Evolutionary conservation across 176 grass and related monocot genomes (phyloP).

Genomic region (barley (Hordeum vulgare)): DNA sequence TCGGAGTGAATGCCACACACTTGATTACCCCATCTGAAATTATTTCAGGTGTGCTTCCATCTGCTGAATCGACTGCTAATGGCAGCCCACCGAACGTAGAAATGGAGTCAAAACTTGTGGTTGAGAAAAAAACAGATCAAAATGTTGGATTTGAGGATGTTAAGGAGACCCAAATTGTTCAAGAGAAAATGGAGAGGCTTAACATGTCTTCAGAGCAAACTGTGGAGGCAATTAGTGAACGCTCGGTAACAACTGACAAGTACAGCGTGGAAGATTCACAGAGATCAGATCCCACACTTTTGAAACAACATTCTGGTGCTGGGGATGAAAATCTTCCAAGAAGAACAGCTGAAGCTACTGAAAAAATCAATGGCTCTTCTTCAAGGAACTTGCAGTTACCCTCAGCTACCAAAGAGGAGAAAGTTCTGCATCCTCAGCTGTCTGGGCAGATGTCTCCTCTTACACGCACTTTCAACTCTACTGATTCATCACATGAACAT

Average conservation of each 20-base stretch:
- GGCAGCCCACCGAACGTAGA: conserved; percentile 25
- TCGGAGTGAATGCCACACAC: conserved; percentile 35
- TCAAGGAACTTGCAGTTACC: conserved; percentile 26
- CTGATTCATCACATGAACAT: conserved; percentile 47
- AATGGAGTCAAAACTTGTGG: conserved; percentile 30
- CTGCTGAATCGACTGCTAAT: conserved; percentile 27
- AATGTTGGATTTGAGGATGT: conserved; percentile 31
- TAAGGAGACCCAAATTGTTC: conserved; percentile 46
- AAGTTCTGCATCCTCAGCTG: conserved; percentile 44
- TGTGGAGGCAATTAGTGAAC: conserved; percentile 33
- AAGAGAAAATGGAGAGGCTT: conserved; percentile 37
- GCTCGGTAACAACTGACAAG: conserved; percentile 31
- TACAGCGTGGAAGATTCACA: conserved; percentile 45
- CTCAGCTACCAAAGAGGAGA: conserved; percentile 41
- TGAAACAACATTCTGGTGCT: conserved; percentile 23
- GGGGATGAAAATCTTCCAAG: conserved; percentile 29
- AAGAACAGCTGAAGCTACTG: conserved; percentile 29
- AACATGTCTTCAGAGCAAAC: conserved; percentile 23
- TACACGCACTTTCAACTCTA: conserved; percentile 38
- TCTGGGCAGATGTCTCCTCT: conserved; percentile 29
- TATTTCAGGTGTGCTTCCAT: conserved; percentile 58
- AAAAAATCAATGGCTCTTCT: conserved; percentile 29
- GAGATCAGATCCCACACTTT: conserved; percentile 9
- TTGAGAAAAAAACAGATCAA: conserved; percentile 32
- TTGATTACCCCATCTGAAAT: conserved; percentile 81